phyloP scores from a whole-genome alignment of 2,329 filamentous ascomycete species.

The Alternaria metachromatica region DNA sequence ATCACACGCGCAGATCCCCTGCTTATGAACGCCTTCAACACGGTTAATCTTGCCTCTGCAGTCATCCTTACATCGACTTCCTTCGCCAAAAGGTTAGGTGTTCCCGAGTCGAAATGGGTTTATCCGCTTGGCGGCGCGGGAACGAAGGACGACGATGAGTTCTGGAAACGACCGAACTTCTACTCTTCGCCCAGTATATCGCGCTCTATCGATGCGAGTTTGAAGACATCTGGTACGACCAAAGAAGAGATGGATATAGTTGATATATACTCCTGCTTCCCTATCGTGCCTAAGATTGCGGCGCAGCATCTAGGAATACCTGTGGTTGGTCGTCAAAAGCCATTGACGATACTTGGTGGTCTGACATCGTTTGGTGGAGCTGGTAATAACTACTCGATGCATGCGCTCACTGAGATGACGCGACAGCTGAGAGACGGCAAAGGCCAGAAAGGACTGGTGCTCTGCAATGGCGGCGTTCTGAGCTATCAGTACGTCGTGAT shows the following conservation, averaged over 20 bases:
- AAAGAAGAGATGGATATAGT: slow-evolving; percentile 64
- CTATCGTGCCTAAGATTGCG: slow-evolving; percentile 72
- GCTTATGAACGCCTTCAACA: slow-evolving; percentile 76
- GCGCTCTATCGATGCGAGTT: slow-evolving; percentile 61
- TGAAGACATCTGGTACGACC: slow-evolving; percentile 56
- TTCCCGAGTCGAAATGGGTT: slow-evolving; percentile 65
- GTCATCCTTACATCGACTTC: slow-evolving; percentile 66
- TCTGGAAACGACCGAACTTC: slow-evolving; percentile 68
- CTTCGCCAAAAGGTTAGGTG: slow-evolving; percentile 61
- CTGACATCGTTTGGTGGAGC: slow-evolving; percentile 73
- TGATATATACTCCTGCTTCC: slow-evolving; percentile 74
- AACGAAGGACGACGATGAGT: slow-evolving; percentile 63
- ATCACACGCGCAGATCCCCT: slow-evolving; percentile 62
- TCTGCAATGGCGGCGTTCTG: slow-evolving; percentile 71
- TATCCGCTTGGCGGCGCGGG: slow-evolving; percentile 70
- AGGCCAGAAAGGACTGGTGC: slow-evolving; percentile 61
- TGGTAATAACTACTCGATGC: slow-evolving; percentile 75
- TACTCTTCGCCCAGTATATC: slow-evolving; percentile 65
- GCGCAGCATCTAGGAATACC: slow-evolving; percentile 65
- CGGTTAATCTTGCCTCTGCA: slow-evolving; percentile 68
- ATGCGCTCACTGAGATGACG: slow-evolving; percentile 55
- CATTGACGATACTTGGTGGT: slow-evolving; percentile 68
- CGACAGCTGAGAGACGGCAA: slow-evolving; percentile 58
- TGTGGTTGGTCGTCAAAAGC: slow-evolving; percentile 53
- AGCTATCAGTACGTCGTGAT: slow-evolving; percentile 70